phyloP scores from a whole-genome alignment of 768 basidiomycete species.

The Amanita pallidorosea region DNA sequence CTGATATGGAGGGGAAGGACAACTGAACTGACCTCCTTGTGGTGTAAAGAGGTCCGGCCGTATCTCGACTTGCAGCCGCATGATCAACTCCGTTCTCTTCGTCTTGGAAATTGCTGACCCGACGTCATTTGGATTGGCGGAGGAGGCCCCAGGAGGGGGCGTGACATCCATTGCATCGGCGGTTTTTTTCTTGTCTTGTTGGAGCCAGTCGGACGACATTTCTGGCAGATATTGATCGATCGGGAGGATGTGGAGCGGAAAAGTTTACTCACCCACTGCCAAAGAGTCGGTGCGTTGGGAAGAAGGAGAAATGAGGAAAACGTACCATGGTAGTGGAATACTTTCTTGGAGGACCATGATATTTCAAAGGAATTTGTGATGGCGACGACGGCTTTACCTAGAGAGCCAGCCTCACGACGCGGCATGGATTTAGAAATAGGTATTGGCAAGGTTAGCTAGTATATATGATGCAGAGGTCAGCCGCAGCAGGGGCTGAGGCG shows the following conservation, averaged over 20 bases:
- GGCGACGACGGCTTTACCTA: background rate
- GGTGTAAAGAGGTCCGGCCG: background rate
- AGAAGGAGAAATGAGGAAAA: background rate
- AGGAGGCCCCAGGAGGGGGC: background rate
- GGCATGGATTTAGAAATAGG: background rate
- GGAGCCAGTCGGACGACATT: background rate
- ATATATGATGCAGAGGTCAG: too few relatives aligned
- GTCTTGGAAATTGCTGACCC: background rate
- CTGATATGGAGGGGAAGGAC: background rate
- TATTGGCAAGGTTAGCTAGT: background rate
- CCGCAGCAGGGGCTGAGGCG: too few relatives aligned
- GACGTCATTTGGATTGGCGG: background rate
- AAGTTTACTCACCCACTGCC: background rate
- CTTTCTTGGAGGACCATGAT: background rate
- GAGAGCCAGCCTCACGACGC: background rate
- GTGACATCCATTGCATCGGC: background rate
- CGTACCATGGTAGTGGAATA: conserved; percentile 5
- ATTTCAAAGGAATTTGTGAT: conserved; percentile 2
- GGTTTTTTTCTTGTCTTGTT: background rate
- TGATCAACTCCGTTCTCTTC: conserved; percentile 1
- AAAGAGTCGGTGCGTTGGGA: background rate
- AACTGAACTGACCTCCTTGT: background rate
- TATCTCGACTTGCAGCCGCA: conserved; percentile 2
- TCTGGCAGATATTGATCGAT: background rate
- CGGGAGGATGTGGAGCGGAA: background rate